phyloP scores from a whole-genome alignment of 345 rosid species.

The Bruguiera gymnorhiza region DNA sequence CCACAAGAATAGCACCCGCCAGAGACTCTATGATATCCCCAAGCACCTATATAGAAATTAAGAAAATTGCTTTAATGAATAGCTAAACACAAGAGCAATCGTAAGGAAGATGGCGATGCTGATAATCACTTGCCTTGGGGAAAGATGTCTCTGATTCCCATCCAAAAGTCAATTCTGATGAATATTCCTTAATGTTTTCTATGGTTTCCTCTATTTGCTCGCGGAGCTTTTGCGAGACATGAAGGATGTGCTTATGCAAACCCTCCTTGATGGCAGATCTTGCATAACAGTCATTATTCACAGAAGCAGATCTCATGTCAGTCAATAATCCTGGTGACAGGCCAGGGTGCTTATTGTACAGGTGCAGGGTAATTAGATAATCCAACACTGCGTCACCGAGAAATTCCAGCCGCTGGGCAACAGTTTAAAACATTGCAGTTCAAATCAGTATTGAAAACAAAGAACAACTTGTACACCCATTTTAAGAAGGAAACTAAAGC shows the following conservation, averaged over 20 bases:
- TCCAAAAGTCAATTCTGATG: conserved; percentile 42
- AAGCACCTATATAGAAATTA: conserved; percentile 48
- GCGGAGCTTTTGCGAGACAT: conserved; percentile 62
- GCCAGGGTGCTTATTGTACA: conserved; percentile 52
- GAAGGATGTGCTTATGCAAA: conserved; percentile 65
- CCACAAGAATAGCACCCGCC: conserved; percentile 83
- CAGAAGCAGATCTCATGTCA: conserved; percentile 92
- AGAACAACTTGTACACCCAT: not conserved
- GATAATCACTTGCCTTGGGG: conserved; percentile 54
- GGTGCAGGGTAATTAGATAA: conserved; percentile 60
- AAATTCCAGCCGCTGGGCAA: conserved; percentile 79
- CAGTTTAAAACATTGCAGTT: not conserved
- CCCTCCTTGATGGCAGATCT: conserved; percentile 48
- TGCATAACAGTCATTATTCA: conserved; percentile 85
- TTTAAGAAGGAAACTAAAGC: not conserved
- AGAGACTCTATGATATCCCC: conserved; percentile 87
- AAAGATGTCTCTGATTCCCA: conserved; percentile 75
- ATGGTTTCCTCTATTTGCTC: conserved; percentile 41
- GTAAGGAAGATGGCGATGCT: not conserved
- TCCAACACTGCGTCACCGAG: conserved; percentile 91
- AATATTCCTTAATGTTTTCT: conserved; percentile 23
- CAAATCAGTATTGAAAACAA: too few relatives aligned
- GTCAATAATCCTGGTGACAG: conserved; percentile 78
- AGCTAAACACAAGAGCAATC: not conserved
- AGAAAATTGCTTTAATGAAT: not conserved